Evolutionary conservation across 2,329 filamentous ascomycete genomes (phyloP), one percentile per base, ranked within the genome.

Genomic region (Lachnellula hyalina): DNA sequence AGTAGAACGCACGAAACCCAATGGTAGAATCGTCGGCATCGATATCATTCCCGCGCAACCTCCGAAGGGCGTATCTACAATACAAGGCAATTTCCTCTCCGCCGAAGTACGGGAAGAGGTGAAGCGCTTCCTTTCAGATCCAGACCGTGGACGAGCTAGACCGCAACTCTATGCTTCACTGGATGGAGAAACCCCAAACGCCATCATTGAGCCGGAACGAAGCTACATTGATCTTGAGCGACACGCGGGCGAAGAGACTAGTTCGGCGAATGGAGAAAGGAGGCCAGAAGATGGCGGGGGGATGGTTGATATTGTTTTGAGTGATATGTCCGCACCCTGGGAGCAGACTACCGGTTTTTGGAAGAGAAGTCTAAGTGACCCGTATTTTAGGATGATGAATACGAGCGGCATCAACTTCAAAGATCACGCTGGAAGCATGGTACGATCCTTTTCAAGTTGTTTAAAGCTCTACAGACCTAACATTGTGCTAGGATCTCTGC

Each of bases 271-370:
- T 40, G 35, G 40, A 35, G 15, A 15, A 42, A 35, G 45, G 17
- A 50, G 47, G 56, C 56, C 25, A 47, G 65, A 35, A 61, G 61
- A 66, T 49, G 65, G 70, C 53, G 61, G 64, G 45, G 79, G 80
- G 67, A 82, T 82, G 67, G 92, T 96, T 61, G 90, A 97, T 75
- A 83, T 99, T 69, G 90, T 99, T 70, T 77, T 99, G 70, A 96
- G 90, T 84, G 94, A 99, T 82, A 99, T 99, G 94, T 99, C 86
- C 83, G 93, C 81, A 80, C 92, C 94, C 87, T 96, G 91, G 91
- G 79, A 84, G 67, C 88, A 89, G 77, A 88, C 82, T 51, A 79
- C 80, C 68, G 87, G 86, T 68, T 91, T 89, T 77, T 86, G 83
- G 77, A 86, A 88, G 77, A 90, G 84, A 77, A 96, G 86, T 78